These are phyloP conservation scores for Ceratobasidium sp. DNA, from an alignment of 1,284 basidiomycete genomes.

Conservation along the genomic window DNA sequence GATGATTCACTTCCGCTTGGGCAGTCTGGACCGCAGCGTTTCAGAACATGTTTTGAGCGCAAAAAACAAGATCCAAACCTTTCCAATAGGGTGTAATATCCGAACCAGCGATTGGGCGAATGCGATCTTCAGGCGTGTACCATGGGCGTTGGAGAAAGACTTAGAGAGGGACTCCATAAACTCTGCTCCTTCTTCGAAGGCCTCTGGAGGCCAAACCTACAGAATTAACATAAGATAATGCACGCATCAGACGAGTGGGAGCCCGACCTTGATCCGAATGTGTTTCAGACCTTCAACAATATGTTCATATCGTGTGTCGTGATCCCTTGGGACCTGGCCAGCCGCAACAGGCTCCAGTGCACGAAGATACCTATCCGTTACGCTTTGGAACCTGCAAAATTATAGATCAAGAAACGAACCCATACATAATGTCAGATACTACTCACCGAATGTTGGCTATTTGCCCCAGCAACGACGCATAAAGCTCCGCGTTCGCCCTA, in stretches of 20 bases:
- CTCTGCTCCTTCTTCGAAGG: slow-evolving; percentile 93
- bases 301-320: slow-evolving; percentile 83
- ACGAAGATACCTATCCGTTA: slow-evolving; percentile 84
- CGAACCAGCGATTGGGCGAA: slow-evolving; percentile 87
- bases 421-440: slow-evolving; percentile 16
- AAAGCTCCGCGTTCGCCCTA: slow-evolving; percentile 80
- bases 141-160: slow-evolving; percentile 87
- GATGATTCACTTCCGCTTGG: slow-evolving; percentile 96
- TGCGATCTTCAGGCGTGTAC: slow-evolving; percentile 82
- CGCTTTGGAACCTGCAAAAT: slow-evolving; percentile 76
- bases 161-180: slow-evolving; percentile 87
- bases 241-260: background rate
- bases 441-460: slow-evolving; percentile 78
- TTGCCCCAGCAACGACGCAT: slow-evolving; percentile 83
- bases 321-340: slow-evolving; percentile 79
- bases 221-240: slow-evolving; percentile 27
- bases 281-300: slow-evolving; percentile 81
- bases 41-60: slow-evolving; percentile 10
- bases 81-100: slow-evolving; percentile 88
- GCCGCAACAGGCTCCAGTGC: slow-evolving; percentile 80
- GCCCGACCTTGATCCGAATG: slow-evolving; percentile 77
- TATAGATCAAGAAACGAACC: background rate
- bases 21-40: slow-evolving; percentile 69
- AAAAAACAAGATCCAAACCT: slow-evolving; percentile 61
- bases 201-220: slow-evolving; percentile 92